A percentile compares a stretch with the other conserved stretches of the same genome.
phyloP scores from a whole-genome alignment of 805 yeast species.

The Candida sanyiensis region DNA sequence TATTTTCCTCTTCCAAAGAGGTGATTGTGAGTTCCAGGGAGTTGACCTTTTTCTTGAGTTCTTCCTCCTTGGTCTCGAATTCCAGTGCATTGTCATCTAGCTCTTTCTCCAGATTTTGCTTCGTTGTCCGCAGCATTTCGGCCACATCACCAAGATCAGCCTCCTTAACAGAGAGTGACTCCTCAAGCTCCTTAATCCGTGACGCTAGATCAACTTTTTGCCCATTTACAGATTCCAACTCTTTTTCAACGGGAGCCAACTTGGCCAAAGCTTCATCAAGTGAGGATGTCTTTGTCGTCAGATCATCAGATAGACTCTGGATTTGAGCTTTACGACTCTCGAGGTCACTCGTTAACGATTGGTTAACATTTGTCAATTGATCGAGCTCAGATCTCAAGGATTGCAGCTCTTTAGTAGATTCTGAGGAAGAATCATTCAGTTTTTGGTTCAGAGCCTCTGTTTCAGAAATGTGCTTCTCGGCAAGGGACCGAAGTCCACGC shows the following conservation, averaged over 20 bases:
- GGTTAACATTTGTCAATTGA: conserved; percentile 1
- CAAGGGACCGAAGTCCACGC: conserved; percentile 6
- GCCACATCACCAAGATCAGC: background rate
- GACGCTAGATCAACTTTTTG: background rate
- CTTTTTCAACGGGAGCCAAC: background rate
- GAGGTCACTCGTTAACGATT: conserved; percentile 4
- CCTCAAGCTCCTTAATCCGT: background rate
- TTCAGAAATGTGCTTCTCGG: background rate
- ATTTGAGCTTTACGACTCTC: conserved; percentile 4
- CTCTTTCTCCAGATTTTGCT: conserved; percentile 17
- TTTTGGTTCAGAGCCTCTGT: background rate
- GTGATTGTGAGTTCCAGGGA: conserved; percentile 24
- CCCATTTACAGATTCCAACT: conserved; percentile 1
- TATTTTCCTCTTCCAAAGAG: conserved; percentile 28
- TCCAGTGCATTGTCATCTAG: conserved; percentile 25
- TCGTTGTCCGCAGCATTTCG: background rate
- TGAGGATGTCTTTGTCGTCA: background rate
- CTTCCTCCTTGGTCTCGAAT: conserved; percentile 26
- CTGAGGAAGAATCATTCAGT: background rate
- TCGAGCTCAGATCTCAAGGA: conserved; percentile 3
- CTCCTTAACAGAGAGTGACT: conserved; percentile 7
- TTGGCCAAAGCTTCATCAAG: background rate
- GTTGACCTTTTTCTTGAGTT: conserved; percentile 22
- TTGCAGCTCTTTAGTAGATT: background rate
- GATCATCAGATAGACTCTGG: background rate